Evolutionary conservation across 2,329 filamentous ascomycete genomes (phyloP).

Genomic region (Talaromyces islandicus): DNA sequence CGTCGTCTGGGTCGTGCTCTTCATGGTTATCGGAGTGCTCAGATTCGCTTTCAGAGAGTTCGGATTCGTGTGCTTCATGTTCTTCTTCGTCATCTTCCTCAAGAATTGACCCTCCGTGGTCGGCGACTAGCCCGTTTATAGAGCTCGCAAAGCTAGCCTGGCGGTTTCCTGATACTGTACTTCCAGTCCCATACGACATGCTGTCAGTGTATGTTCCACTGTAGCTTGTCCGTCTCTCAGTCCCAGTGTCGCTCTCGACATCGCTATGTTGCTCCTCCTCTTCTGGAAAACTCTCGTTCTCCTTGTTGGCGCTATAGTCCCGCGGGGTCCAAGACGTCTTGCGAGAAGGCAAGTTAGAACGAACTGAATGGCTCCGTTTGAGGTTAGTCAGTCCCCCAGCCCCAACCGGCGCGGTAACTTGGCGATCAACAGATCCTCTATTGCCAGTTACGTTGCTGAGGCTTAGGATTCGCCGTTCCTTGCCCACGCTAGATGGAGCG

Average conservation of each 20-base stretch:
- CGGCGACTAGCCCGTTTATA: constrained; percentile 27
- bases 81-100: constrained; percentile 21
- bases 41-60: constrained; percentile 12
- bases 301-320: constrained; percentile 46
- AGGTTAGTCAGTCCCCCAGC: constrained; percentile 51
- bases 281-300: constrained; percentile 59
- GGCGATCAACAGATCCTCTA: constrained; percentile 30
- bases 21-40: constrained; percentile 1
- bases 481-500: constrained; percentile 42
- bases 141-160: constrained; percentile 36
- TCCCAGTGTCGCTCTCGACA: constrained; percentile 46
- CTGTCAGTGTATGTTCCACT: constrained; percentile 37
- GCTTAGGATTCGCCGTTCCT: constrained; percentile 75
- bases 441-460: constrained; percentile 86
- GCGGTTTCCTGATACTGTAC: constrained; percentile 33
- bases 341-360: constrained; percentile 54
- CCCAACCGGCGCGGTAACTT: constrained; percentile 22
- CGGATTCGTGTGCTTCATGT: constrained; percentile 17
- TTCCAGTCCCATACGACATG: constrained; percentile 25
- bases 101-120: constrained; percentile 19
- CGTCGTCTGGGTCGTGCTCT: constrained; percentile 12
- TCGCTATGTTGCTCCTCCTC: constrained; percentile 50
- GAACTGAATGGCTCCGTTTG: constrained; percentile 72
- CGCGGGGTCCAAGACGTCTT: constrained; percentile 66
- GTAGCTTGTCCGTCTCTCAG: constrained; percentile 40